These are phyloP conservation scores for Eimeria acervulina DNA, from an alignment of 169 alveolate species.

Conservation along the genomic window DNA sequence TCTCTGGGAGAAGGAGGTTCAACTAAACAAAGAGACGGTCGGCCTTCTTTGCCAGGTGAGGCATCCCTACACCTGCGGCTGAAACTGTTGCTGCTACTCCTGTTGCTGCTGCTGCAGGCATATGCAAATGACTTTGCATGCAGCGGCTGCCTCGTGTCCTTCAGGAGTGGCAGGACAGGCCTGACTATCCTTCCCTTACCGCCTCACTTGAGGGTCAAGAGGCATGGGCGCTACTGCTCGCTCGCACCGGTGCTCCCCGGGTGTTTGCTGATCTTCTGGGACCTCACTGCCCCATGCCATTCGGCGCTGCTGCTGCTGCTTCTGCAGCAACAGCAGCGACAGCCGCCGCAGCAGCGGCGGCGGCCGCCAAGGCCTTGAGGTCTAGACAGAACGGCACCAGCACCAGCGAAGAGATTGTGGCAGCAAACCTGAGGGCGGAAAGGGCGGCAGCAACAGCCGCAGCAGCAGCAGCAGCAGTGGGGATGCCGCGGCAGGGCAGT, in stretches of 20 bases:
- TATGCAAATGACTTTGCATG: not conserved
- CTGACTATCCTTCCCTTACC: conserved; percentile 16
- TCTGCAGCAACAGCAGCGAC: conserved; percentile 63
- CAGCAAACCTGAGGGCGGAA: conserved; percentile 46
- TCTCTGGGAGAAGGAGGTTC: conserved; percentile 38
- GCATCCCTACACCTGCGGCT: not conserved
- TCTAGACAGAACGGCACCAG: not conserved
- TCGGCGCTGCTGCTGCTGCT: conserved; percentile 72
- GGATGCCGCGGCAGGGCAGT: conserved; percentile 65
- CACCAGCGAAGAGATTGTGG: not conserved
- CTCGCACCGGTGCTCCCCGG: conserved; percentile 60
- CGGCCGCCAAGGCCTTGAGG: conserved; percentile 22
- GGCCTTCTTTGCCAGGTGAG: conserved; percentile 55
- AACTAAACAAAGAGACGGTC: conserved; percentile 10
- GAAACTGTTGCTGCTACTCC: not conserved
- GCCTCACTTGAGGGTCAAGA: conserved; percentile 40
- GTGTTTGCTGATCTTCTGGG: conserved; percentile 50
- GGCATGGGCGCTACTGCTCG: conserved; percentile 40
- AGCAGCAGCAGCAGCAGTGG: conserved; percentile 47
- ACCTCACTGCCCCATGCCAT: conserved; percentile 61
- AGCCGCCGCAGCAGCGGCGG: conserved; percentile 56
- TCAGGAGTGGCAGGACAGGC: conserved; percentile 75
- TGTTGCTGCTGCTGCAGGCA: not conserved
- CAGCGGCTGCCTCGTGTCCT: not conserved
- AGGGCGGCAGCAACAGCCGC: conserved; percentile 71